These are phyloP conservation scores for Lentinula aciculospora DNA, from an alignment of 768 basidiomycete genomes.

Conservation along the genomic window DNA sequence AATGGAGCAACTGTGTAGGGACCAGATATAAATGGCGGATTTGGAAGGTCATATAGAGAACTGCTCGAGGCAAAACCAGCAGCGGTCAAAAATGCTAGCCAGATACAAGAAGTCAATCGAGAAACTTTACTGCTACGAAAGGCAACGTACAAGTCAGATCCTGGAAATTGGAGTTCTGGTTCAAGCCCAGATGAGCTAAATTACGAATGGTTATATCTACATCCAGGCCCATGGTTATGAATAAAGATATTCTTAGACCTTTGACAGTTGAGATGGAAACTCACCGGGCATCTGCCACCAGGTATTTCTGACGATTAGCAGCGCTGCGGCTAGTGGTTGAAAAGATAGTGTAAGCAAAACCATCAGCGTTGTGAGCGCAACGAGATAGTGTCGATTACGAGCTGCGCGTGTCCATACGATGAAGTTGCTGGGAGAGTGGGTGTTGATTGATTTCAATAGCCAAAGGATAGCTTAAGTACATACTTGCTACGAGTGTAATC, in stretches of 20 bases:
- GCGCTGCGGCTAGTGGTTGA: slow-evolving; percentile 47
- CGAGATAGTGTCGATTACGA: slow-evolving; percentile 43
- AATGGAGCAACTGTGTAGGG: slow-evolving; percentile 43
- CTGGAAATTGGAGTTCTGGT: slow-evolving; percentile 36
- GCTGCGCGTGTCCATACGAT: slow-evolving; percentile 41
- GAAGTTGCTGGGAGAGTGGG: slow-evolving; percentile 30
- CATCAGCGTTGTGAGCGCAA: slow-evolving; percentile 43
- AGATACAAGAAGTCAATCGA: slow-evolving; percentile 2
- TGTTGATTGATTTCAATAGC: not conserved
- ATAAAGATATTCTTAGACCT: not conserved
- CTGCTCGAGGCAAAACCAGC: slow-evolving; percentile 50
- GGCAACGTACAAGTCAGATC: slow-evolving; percentile 39
- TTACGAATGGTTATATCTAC: slow-evolving; percentile 33
- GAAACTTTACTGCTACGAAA: not conserved
- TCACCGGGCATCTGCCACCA: slow-evolving; percentile 37
- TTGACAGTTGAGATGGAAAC: slow-evolving; percentile 8
- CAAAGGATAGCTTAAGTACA: slow-evolving; percentile 6
- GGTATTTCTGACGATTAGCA: slow-evolving; percentile 41
- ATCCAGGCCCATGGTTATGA: not conserved
- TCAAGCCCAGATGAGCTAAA: slow-evolving; percentile 33
- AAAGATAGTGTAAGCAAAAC: slow-evolving; percentile 40
- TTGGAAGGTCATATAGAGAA: slow-evolving; percentile 37
- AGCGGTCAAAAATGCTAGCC: slow-evolving; percentile 43
- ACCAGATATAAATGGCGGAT: slow-evolving; percentile 39
- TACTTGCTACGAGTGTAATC: slow-evolving; percentile 53